Evolutionary conservation across 345 rosid species (phyloP).

Genomic region (Arabidopsis arenosa): DNA sequence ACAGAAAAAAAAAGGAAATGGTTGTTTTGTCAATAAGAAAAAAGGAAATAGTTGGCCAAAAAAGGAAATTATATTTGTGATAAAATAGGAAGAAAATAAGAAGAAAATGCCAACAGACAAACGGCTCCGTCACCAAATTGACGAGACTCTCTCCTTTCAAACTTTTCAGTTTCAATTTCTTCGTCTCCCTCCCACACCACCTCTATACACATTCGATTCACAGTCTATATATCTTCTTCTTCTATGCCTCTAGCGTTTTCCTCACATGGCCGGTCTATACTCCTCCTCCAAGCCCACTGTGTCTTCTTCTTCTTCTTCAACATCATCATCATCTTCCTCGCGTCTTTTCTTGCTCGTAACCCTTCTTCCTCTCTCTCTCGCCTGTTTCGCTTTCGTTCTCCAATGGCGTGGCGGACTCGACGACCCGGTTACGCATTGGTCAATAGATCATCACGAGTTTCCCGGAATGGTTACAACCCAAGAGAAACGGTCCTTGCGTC

Average conservation of each 20-base stretch:
- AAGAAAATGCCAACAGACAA: slow-evolving; percentile 26
- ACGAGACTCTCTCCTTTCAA: slow-evolving; percentile 20
- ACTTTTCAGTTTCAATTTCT: slow-evolving; percentile 39
- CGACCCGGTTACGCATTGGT: slow-evolving; percentile 53
- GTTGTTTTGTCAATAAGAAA: no score
- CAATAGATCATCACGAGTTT: slow-evolving; percentile 51
- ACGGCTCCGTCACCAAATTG: slow-evolving; percentile 33
- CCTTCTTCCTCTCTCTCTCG: slow-evolving; percentile 63
- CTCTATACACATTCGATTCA: slow-evolving; percentile 13
- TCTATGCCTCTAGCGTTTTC: slow-evolving; percentile 6
- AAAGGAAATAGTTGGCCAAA: background rate
- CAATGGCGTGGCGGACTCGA: slow-evolving; percentile 75
- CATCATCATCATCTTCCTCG: slow-evolving; percentile 45
- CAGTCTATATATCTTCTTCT: background rate
- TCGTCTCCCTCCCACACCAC: slow-evolving; percentile 32
- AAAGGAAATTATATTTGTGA: background rate
- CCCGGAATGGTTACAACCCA: slow-evolving; percentile 60
- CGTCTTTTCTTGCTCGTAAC: slow-evolving; percentile 63
- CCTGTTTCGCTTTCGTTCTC: slow-evolving; percentile 66
- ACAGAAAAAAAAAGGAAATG: background rate
- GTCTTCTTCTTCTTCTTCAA: slow-evolving; percentile 46
- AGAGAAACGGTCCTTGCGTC: slow-evolving; percentile 31
- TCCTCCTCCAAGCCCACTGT: slow-evolving; percentile 34
- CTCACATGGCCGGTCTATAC: slow-evolving; percentile 64
- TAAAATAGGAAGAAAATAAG: background rate